A percentile compares a stretch with the other conserved stretches of the same genome.
phyloP scores from a whole-genome alignment of 495 filamentous ascomycete species.

The Penicillium simplicissimum region DNA sequence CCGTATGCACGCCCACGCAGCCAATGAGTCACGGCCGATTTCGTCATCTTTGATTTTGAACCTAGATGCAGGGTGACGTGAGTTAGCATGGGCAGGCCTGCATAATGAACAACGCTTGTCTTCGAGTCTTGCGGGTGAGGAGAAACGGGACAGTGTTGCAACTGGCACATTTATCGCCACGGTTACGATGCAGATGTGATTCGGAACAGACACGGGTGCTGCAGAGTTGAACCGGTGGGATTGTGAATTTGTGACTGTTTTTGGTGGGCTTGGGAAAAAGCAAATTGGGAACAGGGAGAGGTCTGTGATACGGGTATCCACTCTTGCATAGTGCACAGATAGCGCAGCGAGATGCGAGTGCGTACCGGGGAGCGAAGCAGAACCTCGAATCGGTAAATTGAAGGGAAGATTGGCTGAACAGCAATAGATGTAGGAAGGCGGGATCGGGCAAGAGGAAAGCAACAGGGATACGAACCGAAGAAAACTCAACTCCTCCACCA shows the following conservation, averaged over 20 bases:
- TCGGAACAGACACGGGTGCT: neutral
- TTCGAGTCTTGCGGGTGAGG: neutral
- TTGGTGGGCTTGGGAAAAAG: conserved; percentile 3
- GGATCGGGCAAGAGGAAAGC: conserved; percentile 7
- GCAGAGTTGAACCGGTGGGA: neutral
- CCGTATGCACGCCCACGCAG: conserved; percentile 85
- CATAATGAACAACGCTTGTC: neutral
- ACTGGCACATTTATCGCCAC: conserved; percentile 9
- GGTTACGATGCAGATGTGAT: neutral
- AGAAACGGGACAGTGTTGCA: conserved; percentile 7
- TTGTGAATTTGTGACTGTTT: neutral
- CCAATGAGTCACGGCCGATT: conserved; percentile 70
- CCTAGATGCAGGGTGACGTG: conserved; percentile 44
- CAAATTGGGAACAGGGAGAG: neutral
- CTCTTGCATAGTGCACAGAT: conserved; percentile 3
- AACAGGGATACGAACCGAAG: conserved; percentile 57
- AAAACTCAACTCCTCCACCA: conserved; percentile 79
- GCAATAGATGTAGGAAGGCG: neutral
- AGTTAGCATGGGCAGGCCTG: conserved; percentile 2
- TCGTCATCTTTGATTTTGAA: conserved; percentile 87
- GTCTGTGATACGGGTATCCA: neutral
- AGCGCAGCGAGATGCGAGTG: neutral
- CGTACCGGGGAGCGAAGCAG: neutral
- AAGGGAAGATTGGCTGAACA: neutral
- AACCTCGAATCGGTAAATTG: neutral